Conservation (phyloP, 1,284 basidiomycete species). For the Ceratorhiza oryzae-sativae region DNA sequence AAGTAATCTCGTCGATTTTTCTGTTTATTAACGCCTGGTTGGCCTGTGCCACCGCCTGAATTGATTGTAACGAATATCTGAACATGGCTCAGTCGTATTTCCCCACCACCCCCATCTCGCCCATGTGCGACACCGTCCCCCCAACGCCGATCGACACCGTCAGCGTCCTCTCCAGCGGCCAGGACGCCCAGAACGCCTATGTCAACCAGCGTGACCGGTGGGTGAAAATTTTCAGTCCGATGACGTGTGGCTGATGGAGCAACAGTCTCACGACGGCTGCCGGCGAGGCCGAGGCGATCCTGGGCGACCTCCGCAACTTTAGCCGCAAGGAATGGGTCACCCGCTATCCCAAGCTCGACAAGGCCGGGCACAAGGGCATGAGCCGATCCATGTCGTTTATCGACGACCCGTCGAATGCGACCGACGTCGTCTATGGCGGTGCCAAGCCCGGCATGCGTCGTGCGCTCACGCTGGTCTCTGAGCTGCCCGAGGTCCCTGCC, state of each 20-base stretch:
- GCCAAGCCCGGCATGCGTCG: conserved; percentile 56
- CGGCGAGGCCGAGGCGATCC: conserved; percentile 71
- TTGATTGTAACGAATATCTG: background rate
- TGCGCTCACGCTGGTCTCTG: conserved; percentile 49
- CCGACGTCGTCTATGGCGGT: conserved; percentile 68
- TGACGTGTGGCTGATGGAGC: conserved; percentile 7
- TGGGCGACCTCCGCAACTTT: conserved; percentile 78
- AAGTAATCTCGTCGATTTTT: no score
- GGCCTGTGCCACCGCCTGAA: conserved; percentile 11
- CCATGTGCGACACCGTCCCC: conserved; percentile 22
- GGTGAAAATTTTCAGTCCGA: conserved; percentile 45
- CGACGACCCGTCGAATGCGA: conserved; percentile 74
- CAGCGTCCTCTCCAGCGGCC: conserved; percentile 52
- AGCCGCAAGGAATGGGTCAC: conserved; percentile 88
- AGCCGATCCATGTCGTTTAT: conserved; percentile 79
- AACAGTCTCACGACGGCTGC: conserved; percentile 77
- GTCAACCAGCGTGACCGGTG: conserved; percentile 74
- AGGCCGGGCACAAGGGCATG: conserved; percentile 44
- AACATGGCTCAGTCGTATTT: conserved; percentile 41
- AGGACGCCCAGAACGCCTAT: conserved; percentile 77
- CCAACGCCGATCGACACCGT: conserved; percentile 19
- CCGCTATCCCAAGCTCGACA: conserved; percentile 76
- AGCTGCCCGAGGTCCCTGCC: conserved; percentile 41
- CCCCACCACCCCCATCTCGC: conserved; percentile 31
- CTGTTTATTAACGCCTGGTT: conserved; percentile 12